Evolutionary conservation across 2,329 filamentous ascomycete species (phyloP), one percentile per base, ranked within the genome.

Genomic region (Aspergillus sergii): DNA sequence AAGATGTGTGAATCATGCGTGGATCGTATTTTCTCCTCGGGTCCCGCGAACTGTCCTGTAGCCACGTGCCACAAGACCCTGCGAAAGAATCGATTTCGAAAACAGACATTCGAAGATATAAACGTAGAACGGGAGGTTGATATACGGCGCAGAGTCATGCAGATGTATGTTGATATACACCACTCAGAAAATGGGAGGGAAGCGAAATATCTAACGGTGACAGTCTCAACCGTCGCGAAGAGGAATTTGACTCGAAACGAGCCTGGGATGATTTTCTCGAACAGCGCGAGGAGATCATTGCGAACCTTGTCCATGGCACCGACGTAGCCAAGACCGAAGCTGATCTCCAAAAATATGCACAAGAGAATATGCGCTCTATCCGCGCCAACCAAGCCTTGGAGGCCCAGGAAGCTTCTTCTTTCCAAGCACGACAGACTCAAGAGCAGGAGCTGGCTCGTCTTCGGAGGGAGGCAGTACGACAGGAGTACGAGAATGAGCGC

Each of bases 1-100:
- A 93, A 93, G 70, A 98, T 99, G 92, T 99, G 95, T 84, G 91
- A 93, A 77, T 94, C 92, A 62, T 99, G 95, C 82, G 94, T 98
- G 48, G 91, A 94, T 79, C 91, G 94, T 61, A 92, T 98, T 72
- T 99, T 98, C 85, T 91, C 91, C 41, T 89, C 92, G 60, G 95
- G 95, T 0, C 95, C 95, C 0, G 92, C 93, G 61, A 91, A 93
- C 65, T 99, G 96, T 75, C 95, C 95, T 1, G 92, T 97, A 63
- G 92, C 92, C 0, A 91, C 91, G 46, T 99, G 95, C 80, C 87
- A 89, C 75, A 90, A 91, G 77, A 98, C 93, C 0, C 85, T 99
- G 7, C 90, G 95, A 1, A 92, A 94, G 73, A 87, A 89, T 62
- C 89, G 89, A 46, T 99, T 98, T 82, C 88, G 93, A 63, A 87